Evolutionary conservation across 495 filamentous ascomycete genomes (phyloP).

Genomic region (Aspergillus mulundensis): DNA sequence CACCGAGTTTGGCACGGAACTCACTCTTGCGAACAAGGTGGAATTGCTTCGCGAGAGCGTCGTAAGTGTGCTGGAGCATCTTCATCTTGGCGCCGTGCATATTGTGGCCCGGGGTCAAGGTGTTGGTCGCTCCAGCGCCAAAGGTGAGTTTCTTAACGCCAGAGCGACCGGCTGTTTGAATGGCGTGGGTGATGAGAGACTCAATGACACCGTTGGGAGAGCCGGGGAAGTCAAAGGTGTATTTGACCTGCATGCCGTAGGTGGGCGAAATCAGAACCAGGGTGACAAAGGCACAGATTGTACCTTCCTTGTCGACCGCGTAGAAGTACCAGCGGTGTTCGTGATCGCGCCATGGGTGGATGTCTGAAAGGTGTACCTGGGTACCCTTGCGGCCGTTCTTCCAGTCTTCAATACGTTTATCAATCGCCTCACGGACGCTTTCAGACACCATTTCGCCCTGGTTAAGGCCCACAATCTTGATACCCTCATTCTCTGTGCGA

Average conservation of each 20-base stretch:
- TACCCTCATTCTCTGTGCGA: slow-evolving; percentile 71
- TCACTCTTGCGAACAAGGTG: slow-evolving; percentile 78
- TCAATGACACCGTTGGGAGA: slow-evolving; percentile 78
- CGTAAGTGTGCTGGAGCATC: slow-evolving; percentile 72
- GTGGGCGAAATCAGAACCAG: slow-evolving; percentile 68
- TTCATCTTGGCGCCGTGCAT: slow-evolving; percentile 67
- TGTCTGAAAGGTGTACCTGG: slow-evolving; percentile 81
- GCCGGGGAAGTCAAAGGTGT: slow-evolving; percentile 77
- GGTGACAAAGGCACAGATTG: slow-evolving; percentile 67
- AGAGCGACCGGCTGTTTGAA: slow-evolving; percentile 58
- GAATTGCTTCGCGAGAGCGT: slow-evolving; percentile 70
- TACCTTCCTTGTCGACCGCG: slow-evolving; percentile 61
- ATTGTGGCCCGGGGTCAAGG: slow-evolving; percentile 69
- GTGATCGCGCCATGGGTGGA: slow-evolving; percentile 74
- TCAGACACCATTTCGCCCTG: slow-evolving; percentile 58
- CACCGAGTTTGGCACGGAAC: slow-evolving; percentile 82
- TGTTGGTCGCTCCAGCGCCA: slow-evolving; percentile 66
- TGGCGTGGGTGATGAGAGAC: slow-evolving; percentile 69
- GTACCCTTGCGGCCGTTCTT: slow-evolving; percentile 70
- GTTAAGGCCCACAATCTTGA: slow-evolving; percentile 64
- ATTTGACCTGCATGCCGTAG: slow-evolving; percentile 86
- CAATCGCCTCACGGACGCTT: slow-evolving; percentile 58
- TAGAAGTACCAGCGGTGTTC: slow-evolving; percentile 80
- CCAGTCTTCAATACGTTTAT: slow-evolving; percentile 74
- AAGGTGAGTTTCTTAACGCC: slow-evolving; percentile 71